Evolutionary conservation across 345 rosid genomes (phyloP).

Genomic region (Trapa incisa): DNA sequence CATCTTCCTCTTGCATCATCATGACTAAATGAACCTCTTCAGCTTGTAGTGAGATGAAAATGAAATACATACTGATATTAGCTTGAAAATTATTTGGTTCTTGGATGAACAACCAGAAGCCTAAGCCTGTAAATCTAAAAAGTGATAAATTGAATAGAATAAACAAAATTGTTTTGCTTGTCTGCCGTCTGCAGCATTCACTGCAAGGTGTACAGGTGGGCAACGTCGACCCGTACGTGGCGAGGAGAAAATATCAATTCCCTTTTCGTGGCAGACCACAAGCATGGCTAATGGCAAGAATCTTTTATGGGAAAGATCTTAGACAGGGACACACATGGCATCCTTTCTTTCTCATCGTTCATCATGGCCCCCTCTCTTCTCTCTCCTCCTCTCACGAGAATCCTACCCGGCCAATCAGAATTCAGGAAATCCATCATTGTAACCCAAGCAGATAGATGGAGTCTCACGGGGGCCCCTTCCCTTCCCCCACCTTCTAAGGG

Average conservation of each 20-base stretch:
- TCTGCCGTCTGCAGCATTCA: conserved; percentile 19
- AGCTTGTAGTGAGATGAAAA: neutral
- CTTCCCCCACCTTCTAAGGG: neutral
- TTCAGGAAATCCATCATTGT: conserved; percentile 24
- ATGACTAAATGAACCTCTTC: neutral
- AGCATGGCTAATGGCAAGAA: neutral
- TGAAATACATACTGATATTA: neutral
- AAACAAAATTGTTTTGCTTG: no score
- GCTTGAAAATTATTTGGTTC: no score
- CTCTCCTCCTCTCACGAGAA: conserved; percentile 19
- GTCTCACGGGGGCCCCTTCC: neutral
- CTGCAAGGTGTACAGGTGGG: conserved; percentile 4
- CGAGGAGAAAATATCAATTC: conserved; percentile 14
- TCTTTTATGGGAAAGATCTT: conserved; percentile 2
- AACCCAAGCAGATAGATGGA: conserved; percentile 23
- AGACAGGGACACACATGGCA: neutral
- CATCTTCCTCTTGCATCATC: neutral
- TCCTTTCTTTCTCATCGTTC: conserved; percentile 14
- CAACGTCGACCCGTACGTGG: conserved; percentile 10
- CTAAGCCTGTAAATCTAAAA: no score
- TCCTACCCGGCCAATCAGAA: conserved; percentile 50
- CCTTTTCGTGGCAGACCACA: conserved; percentile 6
- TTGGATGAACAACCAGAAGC: no score
- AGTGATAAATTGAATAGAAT: no score
- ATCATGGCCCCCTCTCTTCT: conserved; percentile 12